Evolutionary conservation across 306 rosid species (phyloP), one percentile per base, ranked within the genome.

Genomic region (Mucuna pruriens): DNA sequence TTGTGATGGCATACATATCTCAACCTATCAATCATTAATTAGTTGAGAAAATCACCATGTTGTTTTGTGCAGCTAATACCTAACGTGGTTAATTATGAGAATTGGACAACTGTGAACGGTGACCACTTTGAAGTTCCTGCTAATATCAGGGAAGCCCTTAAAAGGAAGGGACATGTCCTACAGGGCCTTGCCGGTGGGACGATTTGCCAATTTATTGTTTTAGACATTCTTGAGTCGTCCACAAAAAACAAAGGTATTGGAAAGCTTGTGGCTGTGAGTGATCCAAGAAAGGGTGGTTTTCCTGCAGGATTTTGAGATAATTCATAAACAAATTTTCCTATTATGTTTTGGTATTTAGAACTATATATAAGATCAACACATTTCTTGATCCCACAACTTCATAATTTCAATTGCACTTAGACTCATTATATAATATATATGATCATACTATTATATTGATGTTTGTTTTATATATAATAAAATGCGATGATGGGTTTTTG

Each of bases 211-310:
- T 84, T 92, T 63, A 84, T 90, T 62, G 88, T 85, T 82, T 76
- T 76, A 84, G 83, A 82, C 25, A 23, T 1, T 23, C 4, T 7
- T 17, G 78, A 51, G 7, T 5, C 52, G 34, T 78, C 52, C 3
- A 62, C 42, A 64, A 55, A 20, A 66, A 86, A 85, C 33, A 62
- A 60, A 64, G 82, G 25, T 39, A 9, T 15, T 13, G 86, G 81
- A 54, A 78, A 80, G 84, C 86, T 95, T 55, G 88, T 90, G 52
- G 97, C 95, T 12, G 98, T 95, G 55, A 95, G 98, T 85, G 97
- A 95, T 76, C 98, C 98, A 9, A 91, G 97, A 87, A 95, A 92
- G 83, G 98, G 97, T 44, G 97, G 97, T 33, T 44, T 84, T 64
- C 97, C 98, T 45, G 84, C 98, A 11, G 97, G 97, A 62, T 89